phyloP scores from a whole-genome alignment of 75 land plant genomes.

The Ceratopteris richardii region DNA sequence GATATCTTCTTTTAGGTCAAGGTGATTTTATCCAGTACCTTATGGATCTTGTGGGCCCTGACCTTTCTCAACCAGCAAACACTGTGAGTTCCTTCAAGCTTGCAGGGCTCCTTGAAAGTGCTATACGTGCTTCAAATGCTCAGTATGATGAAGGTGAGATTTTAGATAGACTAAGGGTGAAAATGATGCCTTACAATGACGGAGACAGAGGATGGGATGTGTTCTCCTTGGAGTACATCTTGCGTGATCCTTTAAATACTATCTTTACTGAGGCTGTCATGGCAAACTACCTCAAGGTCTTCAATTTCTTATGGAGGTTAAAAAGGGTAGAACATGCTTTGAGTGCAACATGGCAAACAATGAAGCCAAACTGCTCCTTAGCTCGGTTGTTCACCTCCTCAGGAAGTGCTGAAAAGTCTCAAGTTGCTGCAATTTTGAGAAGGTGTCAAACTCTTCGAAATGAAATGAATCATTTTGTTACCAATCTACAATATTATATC shows the following conservation, averaged over 20 bases:
- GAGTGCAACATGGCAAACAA: constrained; percentile 88
- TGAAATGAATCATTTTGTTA: constrained; percentile 98
- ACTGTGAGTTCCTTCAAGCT: constrained; percentile 90
- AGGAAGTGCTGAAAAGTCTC: constrained; percentile 46
- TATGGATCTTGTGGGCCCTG: constrained; percentile 96
- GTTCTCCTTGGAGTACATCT: constrained; percentile 87
- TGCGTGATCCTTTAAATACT: constrained; percentile 85
- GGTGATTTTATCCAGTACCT: constrained; percentile 96
- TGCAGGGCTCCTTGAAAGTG: constrained; percentile 85
- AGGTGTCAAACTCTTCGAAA: constrained; percentile 89
- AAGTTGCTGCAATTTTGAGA: constrained; percentile 56
- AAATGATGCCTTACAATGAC: constrained; percentile 89
- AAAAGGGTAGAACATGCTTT: constrained; percentile 96
- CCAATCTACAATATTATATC: constrained; percentile 94
- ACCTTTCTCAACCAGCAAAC: constrained; percentile 92
- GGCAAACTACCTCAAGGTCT: constrained; percentile 77
- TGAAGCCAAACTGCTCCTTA: constrained; percentile 87
- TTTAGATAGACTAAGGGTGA: constrained; percentile 79
- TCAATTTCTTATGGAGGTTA: constrained; percentile 97
- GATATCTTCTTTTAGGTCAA: constrained; percentile 88
- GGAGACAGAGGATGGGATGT: constrained; percentile 99
- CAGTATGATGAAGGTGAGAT: constrained; percentile 94
- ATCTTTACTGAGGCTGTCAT: constrained; percentile 90
- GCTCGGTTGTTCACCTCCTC: constrained; percentile 52
- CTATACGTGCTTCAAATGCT: constrained; percentile 92